A percentile compares a stretch with the other conserved stretches of the same genome.
phyloP scores from a whole-genome alignment of 2,329 filamentous ascomycete genomes.

The Nigrograna mackinnonii region DNA sequence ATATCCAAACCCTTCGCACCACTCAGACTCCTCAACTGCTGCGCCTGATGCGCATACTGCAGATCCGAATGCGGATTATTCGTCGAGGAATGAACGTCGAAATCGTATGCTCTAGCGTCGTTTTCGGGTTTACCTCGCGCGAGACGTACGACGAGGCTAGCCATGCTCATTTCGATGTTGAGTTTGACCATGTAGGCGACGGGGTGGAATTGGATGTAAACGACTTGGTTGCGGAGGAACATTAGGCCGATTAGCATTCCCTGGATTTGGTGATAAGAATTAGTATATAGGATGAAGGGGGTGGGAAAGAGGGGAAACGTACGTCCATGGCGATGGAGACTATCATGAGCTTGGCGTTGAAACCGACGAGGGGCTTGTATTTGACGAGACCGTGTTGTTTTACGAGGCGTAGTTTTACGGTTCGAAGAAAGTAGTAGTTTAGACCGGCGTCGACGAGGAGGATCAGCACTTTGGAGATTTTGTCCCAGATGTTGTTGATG shows the following conservation, averaged over 20 bases:
- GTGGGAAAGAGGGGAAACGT: conserved; percentile 5
- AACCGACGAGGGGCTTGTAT: conserved; percentile 43
- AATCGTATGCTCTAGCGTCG: too few relatives aligned
- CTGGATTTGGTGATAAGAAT: conserved; percentile 16
- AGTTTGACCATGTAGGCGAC: conserved; percentile 47
- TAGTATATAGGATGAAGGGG: neutral
- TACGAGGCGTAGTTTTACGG: conserved; percentile 43
- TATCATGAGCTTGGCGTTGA: conserved; percentile 46
- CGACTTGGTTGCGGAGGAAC: conserved; percentile 40
- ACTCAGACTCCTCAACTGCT: too few relatives aligned
- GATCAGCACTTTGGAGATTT: conserved; percentile 57
- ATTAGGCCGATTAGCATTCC: conserved; percentile 43
- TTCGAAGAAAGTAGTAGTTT: conserved; percentile 58
- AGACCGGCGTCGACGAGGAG: conserved; percentile 54
- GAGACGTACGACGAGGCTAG: conserved; percentile 43
- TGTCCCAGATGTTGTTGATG: conserved; percentile 58
- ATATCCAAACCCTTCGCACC: too few relatives aligned
- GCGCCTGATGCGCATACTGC: too few relatives aligned
- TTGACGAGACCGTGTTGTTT: conserved; percentile 43
- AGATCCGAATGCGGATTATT: too few relatives aligned
- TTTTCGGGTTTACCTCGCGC: conserved; percentile 32
- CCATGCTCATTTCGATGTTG: conserved; percentile 52
- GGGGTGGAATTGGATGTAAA: conserved; percentile 47
- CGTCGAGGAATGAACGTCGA: too few relatives aligned
- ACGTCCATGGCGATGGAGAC: conserved; percentile 48